Base-by-base conservation (phyloP, 2,329 filamentous ascomycete species). In the Tolypocladium ophioglossoides region DNA sequence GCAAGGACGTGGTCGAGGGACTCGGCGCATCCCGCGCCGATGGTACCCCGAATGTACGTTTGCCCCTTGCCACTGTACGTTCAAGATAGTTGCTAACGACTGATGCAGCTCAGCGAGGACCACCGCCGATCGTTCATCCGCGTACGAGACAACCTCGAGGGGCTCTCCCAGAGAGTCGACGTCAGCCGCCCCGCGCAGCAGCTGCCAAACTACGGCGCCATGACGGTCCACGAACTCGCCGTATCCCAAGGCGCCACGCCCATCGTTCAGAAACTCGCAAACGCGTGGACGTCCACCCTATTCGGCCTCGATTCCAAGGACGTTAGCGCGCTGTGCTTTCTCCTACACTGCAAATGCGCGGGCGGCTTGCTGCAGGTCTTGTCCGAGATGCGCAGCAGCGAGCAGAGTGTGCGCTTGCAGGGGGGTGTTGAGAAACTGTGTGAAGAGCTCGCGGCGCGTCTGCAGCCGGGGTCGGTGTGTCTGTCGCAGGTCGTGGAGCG, bases 201-300 rank as follows among this genome's bases (percentile, higher is more conserved):
- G 52, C 47, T 59, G 9, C 54, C 54, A 51, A 58, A 59, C 22
- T 62, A 58, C 52, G 59, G 58, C 22, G 51, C 55, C 34, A 59
- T 58, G 58, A 58, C 57, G 3, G 55, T 62, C 30, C 53, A 52
- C 40, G 57, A 62, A 34, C 58, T 63, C 24, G 56, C 60, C 30
- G 53, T 57, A 8, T 60, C 57, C 0, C 60, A 63, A 14, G 61
- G 62, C 20, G 61, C 58, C 32, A 61, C 58, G 1, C 34, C 50
- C 1, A 40, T 41, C 18, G 51, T 63, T 5, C 50, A 52, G 22
- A 53, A 52, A 6, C 22, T 63, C 27, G 62, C 56, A 16, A 56
- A 58, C 24, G 38, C 56, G n/a, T 65, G 64, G 64, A 60, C 63
- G 7, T 58, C 57, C 14, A 54, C 54, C 9, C 58, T 64, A 50